A percentile compares a stretch with the other conserved stretches of the same genome.
phyloP scores from a whole-genome alignment of 306 rosid species.

The Rosa lucieae region DNA sequence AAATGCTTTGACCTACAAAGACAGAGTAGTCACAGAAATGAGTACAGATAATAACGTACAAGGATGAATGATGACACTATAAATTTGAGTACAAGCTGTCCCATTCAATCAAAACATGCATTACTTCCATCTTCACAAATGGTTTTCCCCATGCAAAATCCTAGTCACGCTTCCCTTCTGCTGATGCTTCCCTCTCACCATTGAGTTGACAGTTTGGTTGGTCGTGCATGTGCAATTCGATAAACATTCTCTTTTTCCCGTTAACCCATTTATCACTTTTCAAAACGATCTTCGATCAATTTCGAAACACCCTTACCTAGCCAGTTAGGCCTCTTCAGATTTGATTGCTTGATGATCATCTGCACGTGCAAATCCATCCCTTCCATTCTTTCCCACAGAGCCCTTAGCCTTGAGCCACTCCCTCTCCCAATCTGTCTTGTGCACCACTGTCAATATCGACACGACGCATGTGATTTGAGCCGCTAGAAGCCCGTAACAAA shows the following conservation, averaged over 20 bases:
- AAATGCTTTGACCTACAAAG: background rate
- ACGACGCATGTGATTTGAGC: constrained; percentile 37
- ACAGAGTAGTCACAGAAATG: background rate
- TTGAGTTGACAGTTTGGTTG: background rate
- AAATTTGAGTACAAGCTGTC: background rate
- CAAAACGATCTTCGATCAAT: background rate
- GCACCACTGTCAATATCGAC: constrained; percentile 30
- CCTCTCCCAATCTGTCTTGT: constrained; percentile 32
- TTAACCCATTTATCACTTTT: background rate
- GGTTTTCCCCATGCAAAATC: background rate
- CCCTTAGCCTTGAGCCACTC: constrained; percentile 25
- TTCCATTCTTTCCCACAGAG: constrained; percentile 17
- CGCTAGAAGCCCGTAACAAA: constrained; percentile 39
- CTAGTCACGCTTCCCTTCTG: background rate
- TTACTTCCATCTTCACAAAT: background rate
- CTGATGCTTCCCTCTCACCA: background rate
- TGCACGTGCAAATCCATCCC: background rate
- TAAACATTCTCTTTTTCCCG: background rate
- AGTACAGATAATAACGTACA: background rate
- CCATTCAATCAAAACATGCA: background rate
- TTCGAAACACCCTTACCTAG: background rate
- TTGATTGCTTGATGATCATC: background rate
- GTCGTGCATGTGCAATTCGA: constrained; percentile 2
- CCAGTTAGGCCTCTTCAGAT: constrained; percentile 9
- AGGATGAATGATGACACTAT: background rate